These are phyloP conservation scores for Shiraia sp. DNA, from an alignment of 2,329 filamentous ascomycete species.

Conservation along the genomic window DNA sequence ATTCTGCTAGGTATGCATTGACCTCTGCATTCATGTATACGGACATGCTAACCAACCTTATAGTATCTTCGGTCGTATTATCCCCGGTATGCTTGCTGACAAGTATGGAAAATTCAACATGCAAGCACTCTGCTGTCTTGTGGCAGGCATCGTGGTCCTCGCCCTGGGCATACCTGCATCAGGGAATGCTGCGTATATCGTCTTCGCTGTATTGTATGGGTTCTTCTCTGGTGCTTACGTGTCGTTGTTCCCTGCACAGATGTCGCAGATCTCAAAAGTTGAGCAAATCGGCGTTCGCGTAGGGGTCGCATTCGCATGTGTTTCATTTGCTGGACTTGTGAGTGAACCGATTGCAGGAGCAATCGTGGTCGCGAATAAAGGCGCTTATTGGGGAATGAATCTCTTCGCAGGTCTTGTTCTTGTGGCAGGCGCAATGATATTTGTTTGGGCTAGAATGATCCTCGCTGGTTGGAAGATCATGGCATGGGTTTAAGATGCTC, in stretches of 20 bases:
- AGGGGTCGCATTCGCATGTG: constrained; percentile 55
- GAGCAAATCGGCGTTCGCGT: constrained; percentile 61
- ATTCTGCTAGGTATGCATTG: constrained; percentile 54
- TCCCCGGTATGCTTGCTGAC: constrained; percentile 60
- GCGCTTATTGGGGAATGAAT: constrained; percentile 63
- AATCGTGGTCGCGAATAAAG: constrained; percentile 55
- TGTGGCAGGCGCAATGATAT: constrained; percentile 46
- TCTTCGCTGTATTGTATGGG: constrained; percentile 55
- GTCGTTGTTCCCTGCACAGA: constrained; percentile 50
- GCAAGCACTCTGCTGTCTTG: constrained; percentile 27
- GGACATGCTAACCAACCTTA: constrained; percentile 38
- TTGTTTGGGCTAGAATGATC: constrained; percentile 31
- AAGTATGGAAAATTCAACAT: constrained; percentile 59
- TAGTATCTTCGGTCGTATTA: constrained; percentile 59
- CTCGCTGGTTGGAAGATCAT: constrained; percentile 31
- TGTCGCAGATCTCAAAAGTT: constrained; percentile 48
- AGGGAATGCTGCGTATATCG: constrained; percentile 49
- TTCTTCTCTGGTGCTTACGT: constrained; percentile 59
- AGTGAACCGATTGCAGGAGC: constrained; percentile 55
- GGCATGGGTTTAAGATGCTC: constrained; percentile 7
- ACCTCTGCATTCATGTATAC: constrained; percentile 19
- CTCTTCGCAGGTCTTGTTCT: constrained; percentile 66
- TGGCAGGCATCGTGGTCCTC: constrained; percentile 51
- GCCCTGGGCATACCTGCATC: constrained; percentile 53
- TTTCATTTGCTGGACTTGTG: constrained; percentile 52